Conservation (phyloP, 805 yeast genomes). For the Lipomyces oligophaga region DNA sequence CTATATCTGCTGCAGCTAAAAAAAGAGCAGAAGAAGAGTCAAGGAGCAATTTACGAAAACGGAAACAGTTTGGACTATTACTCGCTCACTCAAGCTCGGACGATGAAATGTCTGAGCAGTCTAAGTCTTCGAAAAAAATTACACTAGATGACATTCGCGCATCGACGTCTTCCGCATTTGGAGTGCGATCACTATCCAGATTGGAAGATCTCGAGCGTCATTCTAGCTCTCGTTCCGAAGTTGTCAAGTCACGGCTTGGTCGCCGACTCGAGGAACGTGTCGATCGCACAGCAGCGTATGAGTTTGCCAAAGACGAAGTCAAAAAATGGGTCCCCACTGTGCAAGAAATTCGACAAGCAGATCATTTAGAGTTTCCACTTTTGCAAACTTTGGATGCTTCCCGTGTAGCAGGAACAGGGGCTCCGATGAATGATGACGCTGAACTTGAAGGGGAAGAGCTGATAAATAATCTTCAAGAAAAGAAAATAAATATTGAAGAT, state of each 20-base stretch:
- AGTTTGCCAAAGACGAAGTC: constrained; percentile 79
- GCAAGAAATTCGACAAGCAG: constrained; percentile 74
- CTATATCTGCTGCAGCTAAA: background rate
- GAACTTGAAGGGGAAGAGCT: constrained; percentile 52
- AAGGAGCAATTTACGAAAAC: constrained; percentile 1
- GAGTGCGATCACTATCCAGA: constrained; percentile 49
- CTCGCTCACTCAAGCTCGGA: constrained; percentile 4
- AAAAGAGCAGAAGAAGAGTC: constrained; percentile 10
- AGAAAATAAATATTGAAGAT: constrained; percentile 77
- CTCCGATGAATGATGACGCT: constrained; percentile 10
- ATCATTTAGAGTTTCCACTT: constrained; percentile 74
- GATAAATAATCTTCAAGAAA: constrained; percentile 66
- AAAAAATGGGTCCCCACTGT: constrained; percentile 85
- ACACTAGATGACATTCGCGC: constrained; percentile 55
- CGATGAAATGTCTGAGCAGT: constrained; percentile 2
- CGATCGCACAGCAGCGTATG: constrained; percentile 87
- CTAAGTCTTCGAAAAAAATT: constrained; percentile 39
- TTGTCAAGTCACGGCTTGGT: constrained; percentile 79
- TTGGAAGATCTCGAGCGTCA: constrained; percentile 38
- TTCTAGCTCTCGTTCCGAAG: constrained; percentile 36
- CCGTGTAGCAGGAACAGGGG: constrained; percentile 1
- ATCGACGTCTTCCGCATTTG: constrained; percentile 58
- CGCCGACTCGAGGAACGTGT: constrained; percentile 77
- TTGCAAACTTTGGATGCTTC: constrained; percentile 37
- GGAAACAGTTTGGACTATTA: constrained; percentile 6